Evolutionary conservation across 768 basidiomycete genomes (phyloP).

Genomic region (Rhizopogon vinicolor): DNA sequence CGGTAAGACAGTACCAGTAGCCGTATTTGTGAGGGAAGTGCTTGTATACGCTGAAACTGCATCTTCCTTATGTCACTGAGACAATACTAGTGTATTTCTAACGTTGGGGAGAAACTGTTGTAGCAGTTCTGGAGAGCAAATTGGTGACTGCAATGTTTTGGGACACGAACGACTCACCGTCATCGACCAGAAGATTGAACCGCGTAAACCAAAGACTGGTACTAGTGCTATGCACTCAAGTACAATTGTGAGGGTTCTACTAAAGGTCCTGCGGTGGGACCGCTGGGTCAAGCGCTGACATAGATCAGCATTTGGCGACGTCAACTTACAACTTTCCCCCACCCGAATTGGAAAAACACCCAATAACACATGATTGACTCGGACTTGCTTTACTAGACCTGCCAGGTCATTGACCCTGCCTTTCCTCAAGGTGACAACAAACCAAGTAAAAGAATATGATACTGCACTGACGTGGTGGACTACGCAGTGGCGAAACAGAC

Average conservation of each 20-base stretch:
- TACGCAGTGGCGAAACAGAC: too few relatives aligned
- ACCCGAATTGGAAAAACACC: not conserved
- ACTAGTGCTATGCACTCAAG: not conserved
- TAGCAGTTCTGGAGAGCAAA: not conserved
- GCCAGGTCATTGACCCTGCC: too few relatives aligned
- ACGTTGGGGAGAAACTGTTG: too few relatives aligned
- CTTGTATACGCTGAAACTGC: constrained; percentile 15
- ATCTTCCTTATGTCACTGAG: constrained; percentile 8
- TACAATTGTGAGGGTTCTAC: not conserved
- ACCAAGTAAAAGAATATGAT: too few relatives aligned
- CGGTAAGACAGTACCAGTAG: constrained; percentile 15
- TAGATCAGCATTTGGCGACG: not conserved
- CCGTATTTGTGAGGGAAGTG: constrained; percentile 22
- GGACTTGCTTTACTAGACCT: too few relatives aligned
- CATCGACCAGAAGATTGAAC: not conserved
- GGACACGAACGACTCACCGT: not conserved
- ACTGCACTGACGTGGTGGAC: too few relatives aligned
- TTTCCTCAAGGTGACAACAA: too few relatives aligned
- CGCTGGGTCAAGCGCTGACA: not conserved
- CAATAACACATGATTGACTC: not conserved
- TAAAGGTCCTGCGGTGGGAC: not conserved
- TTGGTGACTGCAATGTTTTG: not conserved
- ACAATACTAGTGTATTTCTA: not conserved
- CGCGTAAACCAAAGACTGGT: not conserved
- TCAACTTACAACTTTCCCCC: not conserved